Base-by-base conservation (phyloP, 129 eudicot genomes). In the Flaveria robusta region DNA sequence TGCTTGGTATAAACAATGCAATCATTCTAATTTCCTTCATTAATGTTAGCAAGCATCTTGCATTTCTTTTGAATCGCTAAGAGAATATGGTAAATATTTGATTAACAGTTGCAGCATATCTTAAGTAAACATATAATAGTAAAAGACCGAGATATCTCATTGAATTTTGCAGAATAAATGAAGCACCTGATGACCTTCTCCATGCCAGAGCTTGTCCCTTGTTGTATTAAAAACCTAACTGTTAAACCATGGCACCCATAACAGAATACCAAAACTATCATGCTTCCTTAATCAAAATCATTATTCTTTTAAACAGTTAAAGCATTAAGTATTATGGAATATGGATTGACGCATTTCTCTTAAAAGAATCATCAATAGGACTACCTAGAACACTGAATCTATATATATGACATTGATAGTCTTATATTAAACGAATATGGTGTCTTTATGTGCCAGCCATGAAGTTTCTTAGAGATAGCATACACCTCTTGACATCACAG, bases 41-140 rank as follows among this genome's bases (percentile, higher is more conserved):
- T 26, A 62, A 14, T 27, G 67, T 14, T 62, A 62, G 20, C 42
- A 62, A 26, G 42, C 9, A 26, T 26, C 67, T 0, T 14, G 6
- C 42, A 3, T 62, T 62, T 26, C 5, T 62, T 27, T 62, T 62
- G 13, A 27, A 27, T 15, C 19, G 18, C 27, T 15, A 62, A 62
- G 42, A 24, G 18, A 24, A 27, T 58, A 58, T 22, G 9, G 18
- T 5, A 26, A 60, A 41, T 42, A 67, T 24, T 41, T 41, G 58
- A 46, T 55, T 65, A 18, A 24, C 65, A 54, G 60, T 68, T 56
- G 13, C 62, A 41, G 42, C 15, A 10, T 26, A 62, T 62, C 39
- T 27, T 13, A 62, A 77, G 31, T 52, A 67, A 76, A 45, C 66
- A 50, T 49, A 34, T 54, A 24, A 52, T 34, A 12, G 5, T 45